Evolutionary conservation across 441 rosid genomes (phyloP), one percentile per base, ranked within the genome.

Genomic region (Theobroma grandiflorum): DNA sequence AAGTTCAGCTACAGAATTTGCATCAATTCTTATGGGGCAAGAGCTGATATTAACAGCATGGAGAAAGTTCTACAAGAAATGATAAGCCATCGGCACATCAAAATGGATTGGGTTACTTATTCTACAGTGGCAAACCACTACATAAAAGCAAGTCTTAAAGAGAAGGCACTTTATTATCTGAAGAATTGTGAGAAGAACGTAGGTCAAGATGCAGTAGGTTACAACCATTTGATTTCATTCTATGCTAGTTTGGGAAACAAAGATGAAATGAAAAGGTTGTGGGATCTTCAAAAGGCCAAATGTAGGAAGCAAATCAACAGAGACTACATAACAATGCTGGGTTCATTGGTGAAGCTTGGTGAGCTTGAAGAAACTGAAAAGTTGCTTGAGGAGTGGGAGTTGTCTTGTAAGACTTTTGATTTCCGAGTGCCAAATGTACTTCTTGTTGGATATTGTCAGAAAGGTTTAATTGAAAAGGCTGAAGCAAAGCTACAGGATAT

Each of bases 351-450:
- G 76, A 90, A 86, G 82, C 76, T 87, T 26, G 87, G 84, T 57
- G 90, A 87, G 49, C 65, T 85, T 12, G 89, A 87, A 84, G 89
- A 86, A 81, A 15, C 87, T 16, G 89, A 85, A 71, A 83, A 84
- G 47, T 42, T 90, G 77, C 84, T 90, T 14, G 26, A 77, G 59
- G 88, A 89, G 62, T 90, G 92, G 94, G 88, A 89, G 59, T 83
- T 75, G 0, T 82, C 90, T 5, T 84, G 84, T 66, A 64, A 83
- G 15, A 81, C 4, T 55, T 87, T 80, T 67, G 92, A 90, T 85
- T 84, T 83, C 69, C 86, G 85, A 4, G 94, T 90, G 74, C 92
- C 94, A 78, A 89, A 86, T 80, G 80, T 81, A n/a, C 78, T 90
- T 73, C 88, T 90, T 31, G 80, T 87, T 4, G 90, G 92, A 40